phyloP scores from a whole-genome alignment of 129 eudicot species.

The Arctium lappa region DNA sequence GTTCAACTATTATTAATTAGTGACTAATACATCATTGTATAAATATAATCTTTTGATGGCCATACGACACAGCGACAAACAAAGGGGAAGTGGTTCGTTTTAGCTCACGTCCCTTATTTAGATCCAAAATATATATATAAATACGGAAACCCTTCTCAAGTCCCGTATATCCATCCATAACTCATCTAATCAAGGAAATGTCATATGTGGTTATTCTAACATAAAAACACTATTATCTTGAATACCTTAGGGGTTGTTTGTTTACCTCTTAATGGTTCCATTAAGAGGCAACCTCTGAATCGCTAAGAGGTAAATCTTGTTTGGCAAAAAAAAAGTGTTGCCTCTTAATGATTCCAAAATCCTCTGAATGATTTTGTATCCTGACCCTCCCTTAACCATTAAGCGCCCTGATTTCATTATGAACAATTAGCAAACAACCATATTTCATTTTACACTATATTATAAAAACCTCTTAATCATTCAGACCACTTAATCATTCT shows the following conservation, averaged over 20 bases:
- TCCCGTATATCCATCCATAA: not conserved
- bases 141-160: not conserved
- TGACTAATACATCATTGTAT: not conserved
- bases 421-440: too few relatives aligned
- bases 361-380: too few relatives aligned
- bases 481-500: too few relatives aligned
- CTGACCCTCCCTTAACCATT: too few relatives aligned
- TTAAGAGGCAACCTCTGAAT: too few relatives aligned
- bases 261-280: too few relatives aligned
- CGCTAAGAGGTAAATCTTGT: too few relatives aligned
- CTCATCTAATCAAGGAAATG: not conserved
- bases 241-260: not conserved
- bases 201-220: not conserved
- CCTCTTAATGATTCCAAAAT: too few relatives aligned
- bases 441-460: too few relatives aligned
- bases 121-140: not conserved
- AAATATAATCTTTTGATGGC: not conserved
- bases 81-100: not conserved
- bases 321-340: too few relatives aligned
- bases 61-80: not conserved
- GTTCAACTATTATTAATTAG: not conserved
- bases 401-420: too few relatives aligned
- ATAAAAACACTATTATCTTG: not conserved
- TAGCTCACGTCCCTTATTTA: not conserved
- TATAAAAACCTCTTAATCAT: too few relatives aligned